Percentiles rank a stretch among this genome's conserved stretches.
These are phyloP conservation scores for Apiospora phragmitis DNA, from an alignment of 2,329 filamentous ascomycete genomes.

Conservation along the genomic window DNA sequence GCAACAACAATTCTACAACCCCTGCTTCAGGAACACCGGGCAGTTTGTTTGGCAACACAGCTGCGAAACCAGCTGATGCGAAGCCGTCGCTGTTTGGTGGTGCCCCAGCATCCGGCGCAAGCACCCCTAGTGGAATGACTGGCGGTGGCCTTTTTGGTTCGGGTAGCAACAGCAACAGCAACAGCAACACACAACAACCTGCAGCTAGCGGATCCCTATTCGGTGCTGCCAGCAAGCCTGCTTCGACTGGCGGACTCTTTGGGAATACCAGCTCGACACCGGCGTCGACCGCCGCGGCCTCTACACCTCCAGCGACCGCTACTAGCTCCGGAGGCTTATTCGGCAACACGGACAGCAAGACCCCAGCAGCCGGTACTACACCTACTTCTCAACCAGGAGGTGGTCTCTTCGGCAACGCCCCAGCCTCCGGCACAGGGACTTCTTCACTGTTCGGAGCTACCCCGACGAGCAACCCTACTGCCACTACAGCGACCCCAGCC, in stretches of 20 bases:
- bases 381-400: slow-evolving; percentile 24
- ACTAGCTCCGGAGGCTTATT: slow-evolving; percentile 28
- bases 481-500: slow-evolving; percentile 41
- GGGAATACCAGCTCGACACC: slow-evolving; percentile 30
- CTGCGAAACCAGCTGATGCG: slow-evolving; percentile 32
- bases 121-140: slow-evolving; percentile 25
- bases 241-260: slow-evolving; percentile 29
- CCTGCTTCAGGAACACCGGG: slow-evolving; percentile 22
- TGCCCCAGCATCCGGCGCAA: slow-evolving; percentile 26
- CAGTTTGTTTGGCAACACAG: slow-evolving; percentile 36
- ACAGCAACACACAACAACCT: slow-evolving; percentile 15
- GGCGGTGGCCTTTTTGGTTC: slow-evolving; percentile 26
- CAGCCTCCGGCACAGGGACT: slow-evolving; percentile 16
- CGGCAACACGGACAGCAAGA: slow-evolving; percentile 24
- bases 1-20: slow-evolving; percentile 20
- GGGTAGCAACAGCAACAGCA: slow-evolving; percentile 19
- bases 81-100: slow-evolving; percentile 31
- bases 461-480: slow-evolving; percentile 20
- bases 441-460: slow-evolving; percentile 23
- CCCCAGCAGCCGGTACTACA: slow-evolving; percentile 21
- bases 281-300: slow-evolving; percentile 24
- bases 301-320: slow-evolving; percentile 23
- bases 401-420: slow-evolving; percentile 22
- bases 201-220: background rate
- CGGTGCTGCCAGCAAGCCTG: slow-evolving; percentile 14